A percentile compares a stretch with the other conserved stretches of the same genome.
These are phyloP conservation scores for Ballota nigra DNA, from an alignment of 257 asterid species.

Conservation along the genomic window DNA sequence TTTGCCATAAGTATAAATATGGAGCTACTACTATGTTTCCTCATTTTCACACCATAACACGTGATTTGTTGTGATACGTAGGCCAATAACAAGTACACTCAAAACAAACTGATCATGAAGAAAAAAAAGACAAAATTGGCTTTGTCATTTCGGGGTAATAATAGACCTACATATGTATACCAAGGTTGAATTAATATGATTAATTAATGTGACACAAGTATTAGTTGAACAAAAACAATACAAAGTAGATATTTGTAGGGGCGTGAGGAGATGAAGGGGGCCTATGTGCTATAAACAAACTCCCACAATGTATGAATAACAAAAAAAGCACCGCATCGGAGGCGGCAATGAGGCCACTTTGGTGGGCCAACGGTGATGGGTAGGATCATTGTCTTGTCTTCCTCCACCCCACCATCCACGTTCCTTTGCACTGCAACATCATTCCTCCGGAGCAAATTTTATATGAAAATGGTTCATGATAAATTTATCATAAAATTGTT, in stretches of 20 bases:
- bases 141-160: conserved; percentile 11
- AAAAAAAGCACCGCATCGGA: conserved; percentile 13
- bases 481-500: too few species aligned
- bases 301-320: background rate
- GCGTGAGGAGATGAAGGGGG: conserved; percentile 28
- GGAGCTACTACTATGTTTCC: too few species aligned
- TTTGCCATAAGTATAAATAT: too few species aligned
- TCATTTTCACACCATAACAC: background rate
- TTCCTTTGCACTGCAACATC: conserved; percentile 29
- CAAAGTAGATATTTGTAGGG: conserved; percentile 33
- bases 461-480: too few species aligned
- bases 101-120: background rate
- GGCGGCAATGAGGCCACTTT: conserved; percentile 16
- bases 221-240: background rate
- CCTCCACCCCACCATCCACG: conserved; percentile 36
- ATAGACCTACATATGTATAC: background rate
- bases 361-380: conserved; percentile 42
- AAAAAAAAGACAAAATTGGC: background rate
- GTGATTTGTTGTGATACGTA: conserved; percentile 1
- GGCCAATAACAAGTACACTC: conserved; percentile 11
- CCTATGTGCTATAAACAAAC: conserved; percentile 18
- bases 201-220: conserved; percentile 1
- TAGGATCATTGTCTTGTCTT: conserved; percentile 40
- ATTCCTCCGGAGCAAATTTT: too few species aligned
- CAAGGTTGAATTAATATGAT: background rate